phyloP scores from a whole-genome alignment of 2,329 filamentous ascomycete genomes.

The Microsporum audouinii region DNA sequence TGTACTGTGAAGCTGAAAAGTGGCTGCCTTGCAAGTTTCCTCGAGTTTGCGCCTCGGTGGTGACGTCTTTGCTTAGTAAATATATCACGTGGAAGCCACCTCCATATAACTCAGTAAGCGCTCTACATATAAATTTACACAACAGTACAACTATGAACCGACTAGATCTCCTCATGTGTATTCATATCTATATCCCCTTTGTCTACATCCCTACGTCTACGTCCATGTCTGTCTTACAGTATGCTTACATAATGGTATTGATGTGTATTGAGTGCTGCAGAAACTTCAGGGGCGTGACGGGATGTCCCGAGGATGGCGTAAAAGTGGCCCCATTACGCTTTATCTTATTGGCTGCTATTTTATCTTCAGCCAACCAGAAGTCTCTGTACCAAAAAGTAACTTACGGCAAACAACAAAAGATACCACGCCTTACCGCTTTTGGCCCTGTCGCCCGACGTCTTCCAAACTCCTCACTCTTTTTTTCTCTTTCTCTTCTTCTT shows the following conservation, averaged over 20 bases:
- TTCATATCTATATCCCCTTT: too few relatives aligned
- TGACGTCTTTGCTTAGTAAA: background rate
- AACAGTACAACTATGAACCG: too few relatives aligned
- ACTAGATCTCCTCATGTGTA: too few relatives aligned
- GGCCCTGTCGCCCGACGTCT: background rate
- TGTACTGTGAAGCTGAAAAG: background rate
- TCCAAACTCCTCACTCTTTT: background rate
- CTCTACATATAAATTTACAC: too few relatives aligned
- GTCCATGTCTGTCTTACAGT: background rate
- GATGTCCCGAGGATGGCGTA: background rate
- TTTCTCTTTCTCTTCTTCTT: background rate
- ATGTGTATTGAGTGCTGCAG: background rate
- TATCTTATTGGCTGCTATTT: background rate
- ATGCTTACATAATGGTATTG: background rate
- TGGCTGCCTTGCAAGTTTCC: constrained; percentile 1
- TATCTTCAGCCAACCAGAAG: background rate
- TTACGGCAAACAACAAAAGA: background rate
- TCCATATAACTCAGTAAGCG: background rate
- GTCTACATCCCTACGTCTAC: background rate
- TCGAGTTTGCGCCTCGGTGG: background rate
- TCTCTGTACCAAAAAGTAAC: background rate
- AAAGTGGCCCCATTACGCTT: background rate
- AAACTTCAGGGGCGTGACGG: constrained; percentile 2
- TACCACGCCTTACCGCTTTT: background rate
- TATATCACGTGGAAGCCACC: background rate